Evolutionary conservation across 1,284 basidiomycete species (phyloP).

Genomic region (Trametes sp.): DNA sequence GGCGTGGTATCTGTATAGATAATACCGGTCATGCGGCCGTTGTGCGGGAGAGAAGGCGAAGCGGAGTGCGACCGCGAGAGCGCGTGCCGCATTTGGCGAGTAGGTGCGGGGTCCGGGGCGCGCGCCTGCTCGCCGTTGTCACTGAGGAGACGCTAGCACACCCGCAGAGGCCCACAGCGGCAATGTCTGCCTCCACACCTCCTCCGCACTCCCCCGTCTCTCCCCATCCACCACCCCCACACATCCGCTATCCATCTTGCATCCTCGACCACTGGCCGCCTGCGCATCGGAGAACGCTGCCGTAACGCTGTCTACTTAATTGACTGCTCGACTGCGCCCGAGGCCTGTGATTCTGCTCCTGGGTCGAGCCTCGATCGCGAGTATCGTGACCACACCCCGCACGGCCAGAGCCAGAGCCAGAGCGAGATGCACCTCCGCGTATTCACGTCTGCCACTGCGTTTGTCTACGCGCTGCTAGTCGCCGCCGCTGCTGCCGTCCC

Average conservation of each 20-base stretch:
- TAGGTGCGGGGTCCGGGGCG: background rate
- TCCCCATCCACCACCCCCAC: background rate
- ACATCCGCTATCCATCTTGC: slow-evolving; percentile 5
- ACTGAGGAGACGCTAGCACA: slow-evolving; percentile 14
- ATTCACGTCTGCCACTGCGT: background rate
- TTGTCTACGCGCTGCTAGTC: background rate
- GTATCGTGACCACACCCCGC: no score
- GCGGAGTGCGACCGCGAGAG: background rate
- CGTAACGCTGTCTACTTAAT: background rate
- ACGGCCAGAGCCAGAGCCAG: no score
- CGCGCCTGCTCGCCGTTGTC: slow-evolving; percentile 5
- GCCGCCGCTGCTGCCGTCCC: background rate
- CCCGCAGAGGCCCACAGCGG: slow-evolving; percentile 8
- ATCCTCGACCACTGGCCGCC: background rate
- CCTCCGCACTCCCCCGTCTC: slow-evolving; percentile 1
- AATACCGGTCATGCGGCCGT: background rate
- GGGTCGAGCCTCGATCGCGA: slow-evolving; percentile 18
- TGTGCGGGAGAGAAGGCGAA: background rate
- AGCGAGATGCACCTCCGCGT: background rate
- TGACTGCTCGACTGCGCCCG: slow-evolving; percentile 1
- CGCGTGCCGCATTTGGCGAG: background rate
- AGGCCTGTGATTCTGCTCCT: slow-evolving; percentile 11
- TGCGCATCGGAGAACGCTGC: background rate
- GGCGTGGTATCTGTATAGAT: background rate
- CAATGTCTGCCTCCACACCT: slow-evolving; percentile 9